These are phyloP conservation scores for Galeopsis tetrahit DNA, from an alignment of 257 asterid genomes.

Conservation along the genomic window DNA sequence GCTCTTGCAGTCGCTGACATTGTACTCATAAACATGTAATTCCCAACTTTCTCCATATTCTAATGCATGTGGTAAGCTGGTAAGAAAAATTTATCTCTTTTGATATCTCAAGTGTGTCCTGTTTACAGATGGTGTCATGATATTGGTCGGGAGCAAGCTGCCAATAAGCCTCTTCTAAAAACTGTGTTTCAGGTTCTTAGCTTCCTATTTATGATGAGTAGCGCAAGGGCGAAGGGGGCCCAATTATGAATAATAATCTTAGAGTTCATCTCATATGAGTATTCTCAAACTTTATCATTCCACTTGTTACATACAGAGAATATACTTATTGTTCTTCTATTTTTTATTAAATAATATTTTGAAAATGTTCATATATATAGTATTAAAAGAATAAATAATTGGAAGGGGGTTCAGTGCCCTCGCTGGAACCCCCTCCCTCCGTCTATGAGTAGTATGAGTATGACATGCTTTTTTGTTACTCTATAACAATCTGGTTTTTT, in stretches of 20 bases:
- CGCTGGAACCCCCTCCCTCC: no score
- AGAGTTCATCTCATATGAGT: no score
- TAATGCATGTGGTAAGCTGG: neutral
- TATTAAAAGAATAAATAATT: no score
- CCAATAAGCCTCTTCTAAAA: constrained; percentile 84
- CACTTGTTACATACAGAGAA: no score
- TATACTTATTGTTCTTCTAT: no score
- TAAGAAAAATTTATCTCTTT: neutral
- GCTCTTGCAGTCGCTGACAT: constrained; percentile 57
- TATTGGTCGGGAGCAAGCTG: constrained; percentile 92
- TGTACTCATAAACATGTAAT: constrained; percentile 66
- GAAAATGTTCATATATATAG: no score
- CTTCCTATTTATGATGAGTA: neutral
- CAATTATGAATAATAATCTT: no score
- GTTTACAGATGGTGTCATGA: constrained; percentile 90
- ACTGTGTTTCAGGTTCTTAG: constrained; percentile 79
- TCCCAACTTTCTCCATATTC: constrained; percentile 24
- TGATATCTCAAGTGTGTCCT: neutral
- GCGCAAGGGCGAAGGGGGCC: no score
- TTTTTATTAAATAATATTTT: no score
- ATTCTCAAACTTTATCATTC: no score
- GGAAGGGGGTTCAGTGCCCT: no score
- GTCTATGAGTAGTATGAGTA: neutral
- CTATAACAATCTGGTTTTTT: constrained; percentile 14
- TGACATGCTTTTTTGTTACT: neutral